Percentiles rank a stretch among this genome's conserved stretches.
phyloP scores from a whole-genome alignment of 169 alveolate species.

The Plasmodium adleri region DNA sequence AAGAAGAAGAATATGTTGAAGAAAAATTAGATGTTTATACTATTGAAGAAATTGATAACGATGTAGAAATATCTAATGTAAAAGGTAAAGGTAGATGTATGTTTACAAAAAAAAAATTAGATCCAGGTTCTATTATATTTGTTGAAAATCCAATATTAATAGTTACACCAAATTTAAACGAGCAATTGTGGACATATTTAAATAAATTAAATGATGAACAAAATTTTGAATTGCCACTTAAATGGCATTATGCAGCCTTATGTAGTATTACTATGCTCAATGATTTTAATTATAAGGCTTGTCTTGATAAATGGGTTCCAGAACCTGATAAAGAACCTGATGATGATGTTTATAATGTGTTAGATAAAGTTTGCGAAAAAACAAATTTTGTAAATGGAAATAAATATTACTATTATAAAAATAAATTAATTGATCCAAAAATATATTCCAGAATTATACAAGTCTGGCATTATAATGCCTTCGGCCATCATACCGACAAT shows the following conservation, averaged over 20 bases:
- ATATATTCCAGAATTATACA: slow-evolving; percentile 83
- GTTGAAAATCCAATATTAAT: slow-evolving; percentile 87
- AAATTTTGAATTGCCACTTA: slow-evolving; percentile 84
- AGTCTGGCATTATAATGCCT: slow-evolving; percentile 91
- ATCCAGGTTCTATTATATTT: slow-evolving; percentile 87
- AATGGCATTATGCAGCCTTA: slow-evolving; percentile 91
- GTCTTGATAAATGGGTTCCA: slow-evolving; percentile 82
- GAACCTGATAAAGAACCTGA: slow-evolving; percentile 84
- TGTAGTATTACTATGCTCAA: slow-evolving; percentile 79
- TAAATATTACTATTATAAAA: slow-evolving; percentile 69
- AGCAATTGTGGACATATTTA: slow-evolving; percentile 81
- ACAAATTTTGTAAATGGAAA: slow-evolving; percentile 49
- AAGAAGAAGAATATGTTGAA: slow-evolving; percentile 50
- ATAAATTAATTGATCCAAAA: slow-evolving; percentile 80
- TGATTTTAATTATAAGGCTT: slow-evolving; percentile 75
- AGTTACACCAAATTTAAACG: slow-evolving; percentile 83
- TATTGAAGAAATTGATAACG: slow-evolving; percentile 77
- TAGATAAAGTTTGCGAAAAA: slow-evolving; percentile 80
- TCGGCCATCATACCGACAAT: slow-evolving; percentile 87
- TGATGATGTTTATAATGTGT: slow-evolving; percentile 81
- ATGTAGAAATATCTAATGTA: slow-evolving; percentile 84
- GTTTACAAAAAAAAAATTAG: slow-evolving; percentile 81
- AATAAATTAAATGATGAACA: slow-evolving; percentile 77
- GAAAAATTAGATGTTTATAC: slow-evolving; percentile 73
- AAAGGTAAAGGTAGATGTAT: slow-evolving; percentile 90